Evolutionary conservation across 1,139 yeast species (phyloP).

Genomic region (Geotrichum histeridarum): DNA sequence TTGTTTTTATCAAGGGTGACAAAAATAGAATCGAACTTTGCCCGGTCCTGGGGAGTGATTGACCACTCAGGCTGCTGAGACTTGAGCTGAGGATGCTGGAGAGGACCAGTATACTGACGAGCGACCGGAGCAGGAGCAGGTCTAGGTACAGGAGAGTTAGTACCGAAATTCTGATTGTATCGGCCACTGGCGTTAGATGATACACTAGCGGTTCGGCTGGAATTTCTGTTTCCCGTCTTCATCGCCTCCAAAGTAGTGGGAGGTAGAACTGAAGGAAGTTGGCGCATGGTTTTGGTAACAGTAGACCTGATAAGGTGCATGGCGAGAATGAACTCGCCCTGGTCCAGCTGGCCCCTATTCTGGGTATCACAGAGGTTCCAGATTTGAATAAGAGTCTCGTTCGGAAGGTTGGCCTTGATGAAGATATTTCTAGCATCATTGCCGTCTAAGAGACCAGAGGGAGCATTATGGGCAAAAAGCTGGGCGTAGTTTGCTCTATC

Average conservation of each 20-base stretch:
- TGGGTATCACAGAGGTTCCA: constrained; percentile 84
- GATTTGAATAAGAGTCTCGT: constrained; percentile 70
- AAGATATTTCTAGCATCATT: constrained; percentile 76
- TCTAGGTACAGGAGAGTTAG: constrained; percentile 22
- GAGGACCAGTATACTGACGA: constrained; percentile 24
- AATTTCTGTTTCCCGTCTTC: constrained; percentile 5
- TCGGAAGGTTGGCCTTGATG: constrained; percentile 79
- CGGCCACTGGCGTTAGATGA: constrained; percentile 23
- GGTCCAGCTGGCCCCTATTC: constrained; percentile 63
- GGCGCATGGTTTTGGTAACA: constrained; percentile 59
- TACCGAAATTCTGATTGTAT: constrained; percentile 21
- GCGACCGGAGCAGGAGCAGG: constrained; percentile 21
- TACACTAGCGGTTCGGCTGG: constrained; percentile 7
- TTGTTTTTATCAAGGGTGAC: constrained; percentile 65
- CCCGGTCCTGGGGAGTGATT: constrained; percentile 62
- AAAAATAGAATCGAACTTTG: constrained; percentile 75
- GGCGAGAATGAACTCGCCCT: constrained; percentile 78
- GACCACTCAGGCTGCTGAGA: constrained; percentile 52
- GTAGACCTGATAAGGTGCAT: constrained; percentile 91
- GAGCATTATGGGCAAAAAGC: constrained; percentile 67
- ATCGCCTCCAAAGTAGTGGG: constrained; percentile 33
- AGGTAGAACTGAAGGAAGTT: constrained; percentile 68
- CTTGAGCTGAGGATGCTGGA: constrained; percentile 13
- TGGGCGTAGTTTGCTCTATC: constrained; percentile 70
- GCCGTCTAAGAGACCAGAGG: constrained; percentile 59